Percentiles rank a stretch among this genome's conserved stretches.
Evolutionary conservation across 1,284 basidiomycete species (phyloP).

Genomic region (Peniophora sp.): DNA sequence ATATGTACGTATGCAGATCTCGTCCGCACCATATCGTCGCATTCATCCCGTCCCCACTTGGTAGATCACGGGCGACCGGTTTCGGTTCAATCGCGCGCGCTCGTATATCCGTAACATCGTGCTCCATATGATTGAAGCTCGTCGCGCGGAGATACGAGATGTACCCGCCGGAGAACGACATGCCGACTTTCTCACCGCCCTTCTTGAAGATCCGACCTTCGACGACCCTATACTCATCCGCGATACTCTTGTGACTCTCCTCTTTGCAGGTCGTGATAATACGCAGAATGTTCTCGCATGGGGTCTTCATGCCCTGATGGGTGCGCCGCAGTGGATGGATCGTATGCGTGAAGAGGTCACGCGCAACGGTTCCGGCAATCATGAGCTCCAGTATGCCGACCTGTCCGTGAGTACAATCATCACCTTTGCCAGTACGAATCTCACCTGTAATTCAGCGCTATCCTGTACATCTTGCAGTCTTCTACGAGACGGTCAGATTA

Average conservation of each 20-base stretch:
- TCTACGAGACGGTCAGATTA: conserved; percentile 18
- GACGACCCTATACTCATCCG: conserved; percentile 10
- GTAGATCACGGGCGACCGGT: conserved; percentile 4
- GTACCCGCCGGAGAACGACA: not conserved
- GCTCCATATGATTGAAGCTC: conserved; percentile 3
- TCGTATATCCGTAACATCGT: conserved; percentile 5
- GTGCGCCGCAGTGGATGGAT: conserved; percentile 12
- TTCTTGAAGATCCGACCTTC: conserved; percentile 8
- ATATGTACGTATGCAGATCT: conserved; percentile 5
- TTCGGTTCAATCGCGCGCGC: conserved; percentile 6
- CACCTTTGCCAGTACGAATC: too few relatives aligned
- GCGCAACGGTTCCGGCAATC: not conserved
- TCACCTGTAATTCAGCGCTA: conserved; percentile 10
- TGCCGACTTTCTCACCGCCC: conserved; percentile 11
- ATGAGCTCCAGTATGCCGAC: too few relatives aligned
- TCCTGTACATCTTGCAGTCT: conserved; percentile 16
- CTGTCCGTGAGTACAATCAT: too few relatives aligned
- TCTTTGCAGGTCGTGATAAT: conserved; percentile 20
- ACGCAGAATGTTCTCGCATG: conserved; percentile 16
- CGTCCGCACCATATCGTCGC: not conserved
- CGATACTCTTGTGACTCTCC: conserved; percentile 16
- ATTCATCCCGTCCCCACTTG: not conserved
- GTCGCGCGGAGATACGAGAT: not conserved
- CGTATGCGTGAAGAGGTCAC: conserved; percentile 14
- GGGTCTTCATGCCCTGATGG: conserved; percentile 15